phyloP scores from a whole-genome alignment of 148 eudicot genomes.

The Persicaria tinctoria region DNA sequence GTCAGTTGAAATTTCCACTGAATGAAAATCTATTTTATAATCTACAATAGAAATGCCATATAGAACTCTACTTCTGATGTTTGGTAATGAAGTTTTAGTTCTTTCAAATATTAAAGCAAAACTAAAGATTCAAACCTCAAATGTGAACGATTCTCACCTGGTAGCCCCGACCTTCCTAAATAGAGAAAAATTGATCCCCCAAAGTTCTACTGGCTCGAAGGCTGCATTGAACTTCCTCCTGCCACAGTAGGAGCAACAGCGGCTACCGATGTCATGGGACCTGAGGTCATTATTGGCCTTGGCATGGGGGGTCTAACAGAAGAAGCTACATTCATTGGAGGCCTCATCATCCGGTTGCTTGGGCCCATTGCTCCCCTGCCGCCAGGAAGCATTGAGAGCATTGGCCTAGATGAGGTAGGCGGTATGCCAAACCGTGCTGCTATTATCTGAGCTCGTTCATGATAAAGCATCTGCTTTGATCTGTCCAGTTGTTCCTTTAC shows the following conservation, averaged over 20 bases:
- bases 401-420: conserved; percentile 43
- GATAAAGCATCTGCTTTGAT: conserved; percentile 75
- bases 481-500: conserved; percentile 75
- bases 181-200: neutral
- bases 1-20: neutral
- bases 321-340: conserved; percentile 45
- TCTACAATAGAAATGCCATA: neutral
- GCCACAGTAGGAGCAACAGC: conserved; percentile 28
- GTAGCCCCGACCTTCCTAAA: neutral
- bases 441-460: conserved; percentile 83
- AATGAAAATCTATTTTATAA: neutral
- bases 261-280: conserved; percentile 30
- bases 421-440: conserved; percentile 71
- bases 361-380: conserved; percentile 11
- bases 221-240: conserved; percentile 39
- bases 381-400: conserved; percentile 40
- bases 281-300: conserved; percentile 47
- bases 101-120: neutral
- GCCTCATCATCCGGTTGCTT: conserved; percentile 25
- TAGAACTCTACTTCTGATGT: neutral
- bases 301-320: conserved; percentile 66
- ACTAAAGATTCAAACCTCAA: neutral
- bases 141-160: conserved; percentile 1
- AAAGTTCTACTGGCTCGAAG: conserved; percentile 24
- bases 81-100: neutral